Evolutionary conservation across 257 asterid genomes (phyloP).

Genomic region (Marsdenia floribunda): DNA sequence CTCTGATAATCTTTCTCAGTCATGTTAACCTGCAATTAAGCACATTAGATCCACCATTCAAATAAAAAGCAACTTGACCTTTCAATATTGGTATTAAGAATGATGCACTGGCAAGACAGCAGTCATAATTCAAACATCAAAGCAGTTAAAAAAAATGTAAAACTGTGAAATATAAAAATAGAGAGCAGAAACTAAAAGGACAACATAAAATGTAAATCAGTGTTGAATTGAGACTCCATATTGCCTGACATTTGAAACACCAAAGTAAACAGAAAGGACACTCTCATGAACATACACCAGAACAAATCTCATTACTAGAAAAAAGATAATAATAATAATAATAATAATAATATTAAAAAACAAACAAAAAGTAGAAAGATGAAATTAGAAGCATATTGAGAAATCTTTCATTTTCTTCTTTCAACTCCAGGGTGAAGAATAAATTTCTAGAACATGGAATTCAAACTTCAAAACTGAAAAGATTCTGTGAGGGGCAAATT

Average conservation of each 20-base stretch:
- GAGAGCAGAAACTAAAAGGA: not conserved
- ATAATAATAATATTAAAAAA: not conserved
- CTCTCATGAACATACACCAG: not conserved
- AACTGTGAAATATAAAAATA: too few species aligned
- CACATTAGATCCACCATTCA: not conserved
- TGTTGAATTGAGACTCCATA: not conserved
- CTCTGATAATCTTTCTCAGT: slow-evolving; percentile 94
- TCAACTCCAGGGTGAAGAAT: not conserved
- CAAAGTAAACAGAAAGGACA: not conserved
- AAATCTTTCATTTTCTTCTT: not conserved
- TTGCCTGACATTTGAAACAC: not conserved
- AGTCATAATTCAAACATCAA: not conserved
- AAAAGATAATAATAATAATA: too few species aligned
- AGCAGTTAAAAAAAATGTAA: not conserved
- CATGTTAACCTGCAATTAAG: slow-evolving; percentile 83
- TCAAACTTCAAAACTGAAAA: not conserved
- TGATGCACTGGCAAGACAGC: not conserved
- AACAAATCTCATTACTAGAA: not conserved
- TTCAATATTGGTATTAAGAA: not conserved
- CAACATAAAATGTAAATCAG: not conserved
- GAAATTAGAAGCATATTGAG: too few species aligned
- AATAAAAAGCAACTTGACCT: not conserved
- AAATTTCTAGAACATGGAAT: not conserved
- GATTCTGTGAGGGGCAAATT: not conserved
- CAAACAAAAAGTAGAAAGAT: too few species aligned